Base-by-base conservation (phyloP, 2,329 filamentous ascomycete genomes). In the Mollisia scopiformis region DNA sequence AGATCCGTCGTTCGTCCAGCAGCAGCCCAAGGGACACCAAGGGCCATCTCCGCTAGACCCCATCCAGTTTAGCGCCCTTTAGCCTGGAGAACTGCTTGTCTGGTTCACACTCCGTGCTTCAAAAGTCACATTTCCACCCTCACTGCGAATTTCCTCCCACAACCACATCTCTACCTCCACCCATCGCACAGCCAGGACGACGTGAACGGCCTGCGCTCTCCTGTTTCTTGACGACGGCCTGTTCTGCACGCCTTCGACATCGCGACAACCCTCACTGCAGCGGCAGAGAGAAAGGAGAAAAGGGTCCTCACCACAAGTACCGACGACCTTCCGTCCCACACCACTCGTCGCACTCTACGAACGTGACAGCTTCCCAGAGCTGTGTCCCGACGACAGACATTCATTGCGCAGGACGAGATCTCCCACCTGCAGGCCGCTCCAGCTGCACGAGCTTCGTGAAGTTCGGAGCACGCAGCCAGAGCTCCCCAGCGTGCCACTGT, bases 401-500 rank as follows among this genome's bases (percentile, higher is more conserved):
- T 19, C 31, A 50, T 46, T 63, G 49, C 59, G 57, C 60, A 63
- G 59, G 35, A 54, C 54, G 58, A 27, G 57, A 51, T 53, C 58
- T 55, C 52, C 43, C 52, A 43, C 27, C 57, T 49, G 49, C 59
- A 37, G 51, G 53, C 39, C 58, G 30, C 62, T 61, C 59, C 50
- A 64, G 55, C 66, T 64, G 63, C 62, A 62, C 56, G 55, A 66
- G 59, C 62, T 67, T 62, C 57, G 59, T 63, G 60, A 64, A 58
- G 65, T 69, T 62, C 58, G 68, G 64, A 66, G 63, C 64, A 67
- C 63, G 56, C 62, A 62, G 65, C 54, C 58, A 47, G 57, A 70
- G 66, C 68, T 66, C 62, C n/a, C 59, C 64, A 66, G 63, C 66
- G 68, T 72, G 67, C 69, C 67, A 71, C 69, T 67, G 62, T 61